Evolutionary conservation across 2,329 filamentous ascomycete species (phyloP), one percentile per base, ranked within the genome.

Genomic region (Drechslerella coelobrocha): DNA sequence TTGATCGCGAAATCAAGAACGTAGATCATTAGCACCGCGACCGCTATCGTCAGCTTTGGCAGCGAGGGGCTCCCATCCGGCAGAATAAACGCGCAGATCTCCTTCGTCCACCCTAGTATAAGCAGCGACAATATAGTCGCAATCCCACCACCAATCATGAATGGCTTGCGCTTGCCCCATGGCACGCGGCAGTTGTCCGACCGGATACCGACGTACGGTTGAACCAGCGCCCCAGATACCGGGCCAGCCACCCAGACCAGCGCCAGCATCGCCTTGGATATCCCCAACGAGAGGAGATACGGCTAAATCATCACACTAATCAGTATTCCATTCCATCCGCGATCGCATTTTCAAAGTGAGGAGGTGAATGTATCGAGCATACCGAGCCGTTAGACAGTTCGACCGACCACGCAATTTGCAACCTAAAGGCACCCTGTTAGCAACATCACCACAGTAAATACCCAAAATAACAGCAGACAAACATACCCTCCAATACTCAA

Each of bases 341-440:
- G 37, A 3, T 23, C 19, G 6, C 17, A 24, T 17, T 17, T 31
- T 19, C 29, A 21, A 23, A 27, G 1, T 41, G 21, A 51, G 6
- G 50, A 12, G 6, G 31, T 51, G 21, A 10, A 53, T 45, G 55
- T 37, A 31, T 27, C 10, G 21, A 17, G 79, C 83, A 76, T 78
- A 85, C 84, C 57, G 93, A 96, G 75, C 92, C 92, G 81, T 96
- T 93, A 59, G 92, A 96, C 43, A 96, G 83, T 79, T 97, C 93
- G 43, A 96, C 92, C 0, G 92, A 92, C 93, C 93, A 97, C 26
- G 93, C 92, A 75, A 97, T 89, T 80, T 97, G 93, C 72, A 97
- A 82, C 23, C 91, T 84, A 73, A 56, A 29, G n/a, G 60, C 41
- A 21, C 31, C 34, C 23, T 27, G 47, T 74, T 29, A 74, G 52